Evolutionary conservation across 1,284 basidiomycete genomes (phyloP).

Genomic region (Puccinia horiana): DNA sequence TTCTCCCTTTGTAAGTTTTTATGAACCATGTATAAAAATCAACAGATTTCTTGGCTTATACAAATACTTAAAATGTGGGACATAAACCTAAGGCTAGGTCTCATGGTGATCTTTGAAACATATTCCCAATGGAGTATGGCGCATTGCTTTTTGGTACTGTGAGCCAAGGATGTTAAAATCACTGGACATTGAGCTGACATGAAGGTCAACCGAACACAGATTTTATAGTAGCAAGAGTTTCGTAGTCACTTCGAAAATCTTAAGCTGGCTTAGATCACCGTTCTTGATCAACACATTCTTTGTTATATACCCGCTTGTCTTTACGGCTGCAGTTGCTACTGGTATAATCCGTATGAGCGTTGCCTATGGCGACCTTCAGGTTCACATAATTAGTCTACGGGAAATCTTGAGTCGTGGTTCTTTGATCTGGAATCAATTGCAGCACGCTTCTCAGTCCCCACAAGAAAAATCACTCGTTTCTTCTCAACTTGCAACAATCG

Average conservation of each 20-base stretch:
- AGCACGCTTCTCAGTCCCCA: background rate
- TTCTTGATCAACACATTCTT: slow-evolving; percentile 6
- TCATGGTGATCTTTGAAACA: background rate
- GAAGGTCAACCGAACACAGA: background rate
- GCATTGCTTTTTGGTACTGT: slow-evolving; percentile 16
- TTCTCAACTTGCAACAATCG: background rate
- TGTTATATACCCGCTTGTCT: background rate
- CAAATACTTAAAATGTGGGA: background rate
- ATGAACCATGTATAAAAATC: no score
- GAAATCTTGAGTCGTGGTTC: background rate
- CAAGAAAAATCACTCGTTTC: background rate
- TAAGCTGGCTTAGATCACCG: background rate
- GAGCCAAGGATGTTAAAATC: background rate
- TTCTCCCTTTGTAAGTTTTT: background rate
- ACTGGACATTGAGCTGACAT: background rate
- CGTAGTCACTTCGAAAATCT: background rate
- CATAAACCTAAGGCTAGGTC: background rate
- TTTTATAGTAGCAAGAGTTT: background rate
- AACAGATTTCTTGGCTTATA: background rate
- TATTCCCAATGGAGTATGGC: slow-evolving; percentile 9
- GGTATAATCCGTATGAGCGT: background rate
- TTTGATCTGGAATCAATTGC: background rate
- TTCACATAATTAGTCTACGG: background rate
- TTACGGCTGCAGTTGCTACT: background rate
- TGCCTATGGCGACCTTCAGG: background rate